Conservation (phyloP, 768 basidiomycete species). For the Cubamyces sp. region DNA sequence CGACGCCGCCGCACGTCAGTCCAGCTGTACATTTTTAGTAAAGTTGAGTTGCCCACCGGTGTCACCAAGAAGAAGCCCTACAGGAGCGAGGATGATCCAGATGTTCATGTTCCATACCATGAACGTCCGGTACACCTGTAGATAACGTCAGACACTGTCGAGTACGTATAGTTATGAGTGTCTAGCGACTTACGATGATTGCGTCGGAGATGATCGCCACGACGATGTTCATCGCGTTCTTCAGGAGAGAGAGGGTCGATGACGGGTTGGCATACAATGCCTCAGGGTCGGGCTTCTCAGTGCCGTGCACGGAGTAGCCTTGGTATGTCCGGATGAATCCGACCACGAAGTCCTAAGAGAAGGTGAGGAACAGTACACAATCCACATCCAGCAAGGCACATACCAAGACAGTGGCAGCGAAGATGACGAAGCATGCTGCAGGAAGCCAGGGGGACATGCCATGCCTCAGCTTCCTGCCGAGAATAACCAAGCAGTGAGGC, state of each 20-base stretch:
- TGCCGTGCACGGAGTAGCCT: neutral
- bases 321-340: neutral
- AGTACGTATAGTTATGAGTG: neutral
- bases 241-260: conserved; percentile 1
- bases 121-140: conserved; percentile 7
- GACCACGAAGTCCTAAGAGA: neutral
- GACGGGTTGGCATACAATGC: conserved; percentile 6
- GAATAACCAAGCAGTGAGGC: conserved; percentile 9
- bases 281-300: neutral
- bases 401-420: conserved; percentile 1
- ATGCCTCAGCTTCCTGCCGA: conserved; percentile 2
- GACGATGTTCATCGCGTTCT: conserved; percentile 7
- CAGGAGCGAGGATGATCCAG: neutral
- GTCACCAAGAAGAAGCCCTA: neutral
- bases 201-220: conserved; percentile 10
- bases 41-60: neutral
- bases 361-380: neutral
- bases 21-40: neutral
- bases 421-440: conserved; percentile 1
- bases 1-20: neutral
- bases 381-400: neutral
- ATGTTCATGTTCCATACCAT: conserved; percentile 8
- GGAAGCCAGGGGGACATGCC: conserved; percentile 8
- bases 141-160: no score
- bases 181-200: conserved; percentile 3